A percentile compares a stretch with the other conserved stretches of the same genome.
Conservation (phyloP, 306 rosid species). For the Geum urbanum region DNA sequence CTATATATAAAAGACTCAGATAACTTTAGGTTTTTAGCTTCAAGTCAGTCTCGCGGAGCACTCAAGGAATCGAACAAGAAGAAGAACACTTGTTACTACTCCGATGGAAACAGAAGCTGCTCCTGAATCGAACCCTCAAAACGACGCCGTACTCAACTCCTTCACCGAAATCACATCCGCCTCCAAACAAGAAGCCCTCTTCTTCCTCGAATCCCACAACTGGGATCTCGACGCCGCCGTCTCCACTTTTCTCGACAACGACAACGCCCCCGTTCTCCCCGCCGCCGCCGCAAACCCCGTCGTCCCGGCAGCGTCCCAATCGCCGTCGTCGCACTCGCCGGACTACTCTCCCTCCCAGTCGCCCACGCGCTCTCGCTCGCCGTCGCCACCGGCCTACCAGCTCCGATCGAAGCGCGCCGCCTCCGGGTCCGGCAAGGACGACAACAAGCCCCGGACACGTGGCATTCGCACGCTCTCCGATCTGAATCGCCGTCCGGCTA, state of each 20-base stretch:
- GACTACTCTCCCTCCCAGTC: constrained; percentile 31
- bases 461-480: constrained; percentile 59
- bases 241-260: constrained; percentile 62
- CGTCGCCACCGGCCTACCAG: constrained; percentile 40
- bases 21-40: neutral
- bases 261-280: neutral
- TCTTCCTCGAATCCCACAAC: constrained; percentile 79
- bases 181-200: constrained; percentile 63
- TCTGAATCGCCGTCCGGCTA: constrained; percentile 49
- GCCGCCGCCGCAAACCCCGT: constrained; percentile 4
- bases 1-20: too few relatives aligned
- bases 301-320: constrained; percentile 1
- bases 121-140: constrained; percentile 35
- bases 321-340: constrained; percentile 31
- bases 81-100: neutral
- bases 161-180: constrained; percentile 84
- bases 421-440: constrained; percentile 28
- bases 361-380: constrained; percentile 37
- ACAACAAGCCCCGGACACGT: constrained; percentile 32
- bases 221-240: constrained; percentile 93
- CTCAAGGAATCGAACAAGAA: constrained; percentile 2
- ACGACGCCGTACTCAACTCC: constrained; percentile 41
- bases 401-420: constrained; percentile 64
- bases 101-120: constrained; percentile 33
- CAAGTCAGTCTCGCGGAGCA: constrained; percentile 3